A percentile compares a stretch with the other conserved stretches of the same genome.
These are phyloP conservation scores for Botrytis paeoniae DNA, from an alignment of 2,329 filamentous ascomycete genomes.

Conservation along the genomic window DNA sequence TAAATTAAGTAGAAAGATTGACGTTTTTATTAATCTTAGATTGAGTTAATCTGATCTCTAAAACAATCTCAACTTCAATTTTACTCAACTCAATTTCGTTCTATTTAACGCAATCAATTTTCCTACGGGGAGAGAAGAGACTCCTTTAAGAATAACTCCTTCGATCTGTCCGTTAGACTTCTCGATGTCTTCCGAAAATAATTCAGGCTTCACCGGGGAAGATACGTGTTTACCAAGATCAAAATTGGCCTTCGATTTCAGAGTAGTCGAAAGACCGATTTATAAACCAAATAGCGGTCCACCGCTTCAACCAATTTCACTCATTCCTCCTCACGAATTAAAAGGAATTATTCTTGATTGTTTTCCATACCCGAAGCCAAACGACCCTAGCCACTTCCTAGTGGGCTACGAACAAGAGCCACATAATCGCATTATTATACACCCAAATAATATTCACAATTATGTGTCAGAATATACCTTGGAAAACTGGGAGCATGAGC, in stretches of 20 bases:
- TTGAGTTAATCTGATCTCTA: background rate
- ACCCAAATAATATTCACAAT: constrained; percentile 48
- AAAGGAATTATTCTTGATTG: constrained; percentile 55
- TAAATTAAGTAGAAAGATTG: background rate
- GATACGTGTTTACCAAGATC: constrained; percentile 8
- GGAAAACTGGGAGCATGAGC: constrained; percentile 55
- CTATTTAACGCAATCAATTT: background rate
- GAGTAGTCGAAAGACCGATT: constrained; percentile 31
- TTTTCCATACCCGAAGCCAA: constrained; percentile 44
- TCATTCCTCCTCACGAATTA: constrained; percentile 49
- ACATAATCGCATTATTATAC: constrained; percentile 52
- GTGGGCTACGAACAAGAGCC: constrained; percentile 30
- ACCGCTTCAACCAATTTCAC: constrained; percentile 45
- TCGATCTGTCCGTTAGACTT: background rate
- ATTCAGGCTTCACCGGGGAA: constrained; percentile 6
- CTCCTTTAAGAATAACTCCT: background rate
- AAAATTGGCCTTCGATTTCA: constrained; percentile 32
- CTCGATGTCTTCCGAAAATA: constrained; percentile 1
- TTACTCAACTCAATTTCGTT: background rate
- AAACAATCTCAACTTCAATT: constrained; percentile 11
- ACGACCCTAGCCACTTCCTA: constrained; percentile 27
- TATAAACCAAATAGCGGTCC: constrained; percentile 51
- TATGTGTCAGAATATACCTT: constrained; percentile 56
- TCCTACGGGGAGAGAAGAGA: background rate
- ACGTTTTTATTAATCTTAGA: background rate